Percentiles rank a stretch among this genome's conserved stretches.
Conservation (phyloP, 2,329 filamentous ascomycete species). For the Pseudogymnoascus sp. region DNA sequence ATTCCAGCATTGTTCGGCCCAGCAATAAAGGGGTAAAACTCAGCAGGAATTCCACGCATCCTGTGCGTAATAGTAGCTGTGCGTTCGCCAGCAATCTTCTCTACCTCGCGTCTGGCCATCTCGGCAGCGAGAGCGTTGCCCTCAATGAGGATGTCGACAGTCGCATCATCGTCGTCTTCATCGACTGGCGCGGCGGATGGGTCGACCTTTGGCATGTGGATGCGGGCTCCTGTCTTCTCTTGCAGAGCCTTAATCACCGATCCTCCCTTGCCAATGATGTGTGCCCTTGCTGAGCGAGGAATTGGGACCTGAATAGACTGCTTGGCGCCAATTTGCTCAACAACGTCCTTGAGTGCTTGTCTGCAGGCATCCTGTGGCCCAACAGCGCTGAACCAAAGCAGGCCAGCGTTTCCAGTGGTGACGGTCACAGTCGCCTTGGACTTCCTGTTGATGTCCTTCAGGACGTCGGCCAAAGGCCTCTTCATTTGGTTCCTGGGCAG, state of each 20-base stretch:
- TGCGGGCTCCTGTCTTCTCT: slow-evolving; percentile 79
- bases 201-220: slow-evolving; percentile 80
- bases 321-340: slow-evolving; percentile 71
- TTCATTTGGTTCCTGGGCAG: slow-evolving; percentile 70
- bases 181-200: slow-evolving; percentile 43
- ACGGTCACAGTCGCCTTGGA: slow-evolving; percentile 81
- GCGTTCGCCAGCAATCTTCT: slow-evolving; percentile 80
- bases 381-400: slow-evolving; percentile 73
- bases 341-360: slow-evolving; percentile 81
- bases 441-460: slow-evolving; percentile 87
- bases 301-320: slow-evolving; percentile 68
- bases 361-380: slow-evolving; percentile 78
- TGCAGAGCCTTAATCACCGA: slow-evolving; percentile 84
- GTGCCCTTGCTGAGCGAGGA: slow-evolving; percentile 72
- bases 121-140: slow-evolving; percentile 84
- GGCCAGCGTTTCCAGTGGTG: slow-evolving; percentile 62
- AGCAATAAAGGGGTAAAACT: slow-evolving; percentile 93
- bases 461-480: slow-evolving; percentile 74
- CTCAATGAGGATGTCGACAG: slow-evolving; percentile 80
- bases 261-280: slow-evolving; percentile 90
- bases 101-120: slow-evolving; percentile 73
- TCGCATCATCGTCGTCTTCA: slow-evolving; percentile 72
- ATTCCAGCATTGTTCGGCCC: slow-evolving; percentile 65
- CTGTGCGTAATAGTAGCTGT: slow-evolving; percentile 74
- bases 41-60: slow-evolving; percentile 74